Percentiles rank a stretch among this genome's conserved stretches.
These are phyloP conservation scores for Noccaea caerulescens DNA, from an alignment of 345 rosid genomes.

Conservation along the genomic window DNA sequence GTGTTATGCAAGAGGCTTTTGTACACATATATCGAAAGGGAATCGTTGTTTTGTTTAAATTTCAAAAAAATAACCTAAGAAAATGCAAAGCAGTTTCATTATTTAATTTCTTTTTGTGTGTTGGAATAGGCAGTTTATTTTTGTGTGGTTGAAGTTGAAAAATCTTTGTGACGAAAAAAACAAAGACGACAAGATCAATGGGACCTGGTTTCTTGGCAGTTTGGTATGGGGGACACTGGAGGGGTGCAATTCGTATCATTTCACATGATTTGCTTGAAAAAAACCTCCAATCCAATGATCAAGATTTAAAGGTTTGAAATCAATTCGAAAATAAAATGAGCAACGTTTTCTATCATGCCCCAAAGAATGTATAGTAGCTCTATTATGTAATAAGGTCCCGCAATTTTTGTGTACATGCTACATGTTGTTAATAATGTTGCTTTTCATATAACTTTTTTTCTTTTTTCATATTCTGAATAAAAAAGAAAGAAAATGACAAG, in stretches of 20 bases:
- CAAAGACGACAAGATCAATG: slow-evolving; percentile 26
- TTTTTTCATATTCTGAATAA: too few relatives aligned
- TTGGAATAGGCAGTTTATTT: not conserved
- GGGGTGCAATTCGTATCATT: not conserved
- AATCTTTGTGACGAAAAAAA: not conserved
- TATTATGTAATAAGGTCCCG: not conserved
- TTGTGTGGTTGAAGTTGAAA: slow-evolving; percentile 5
- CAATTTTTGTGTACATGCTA: not conserved
- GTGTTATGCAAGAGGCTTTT: slow-evolving; percentile 13
- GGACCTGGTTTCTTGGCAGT: slow-evolving; percentile 11
- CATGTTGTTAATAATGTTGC: not conserved
- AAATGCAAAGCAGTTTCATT: not conserved
- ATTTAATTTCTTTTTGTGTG: slow-evolving; percentile 1
- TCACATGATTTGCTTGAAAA: slow-evolving; percentile 1
- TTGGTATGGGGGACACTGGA: not conserved
- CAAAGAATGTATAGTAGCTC: not conserved
- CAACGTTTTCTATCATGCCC: not conserved
- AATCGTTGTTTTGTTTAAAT: not conserved
- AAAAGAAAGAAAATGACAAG: not conserved
- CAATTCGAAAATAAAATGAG: not conserved
- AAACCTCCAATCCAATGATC: not conserved
- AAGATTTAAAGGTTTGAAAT: not conserved
- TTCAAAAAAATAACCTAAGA: not conserved
- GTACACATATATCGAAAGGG: not conserved
- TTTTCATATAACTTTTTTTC: too few relatives aligned